A percentile compares a stretch with the other conserved stretches of the same genome.
phyloP scores from a whole-genome alignment of 2,329 filamentous ascomycete species.

The Curvularia sp. region DNA sequence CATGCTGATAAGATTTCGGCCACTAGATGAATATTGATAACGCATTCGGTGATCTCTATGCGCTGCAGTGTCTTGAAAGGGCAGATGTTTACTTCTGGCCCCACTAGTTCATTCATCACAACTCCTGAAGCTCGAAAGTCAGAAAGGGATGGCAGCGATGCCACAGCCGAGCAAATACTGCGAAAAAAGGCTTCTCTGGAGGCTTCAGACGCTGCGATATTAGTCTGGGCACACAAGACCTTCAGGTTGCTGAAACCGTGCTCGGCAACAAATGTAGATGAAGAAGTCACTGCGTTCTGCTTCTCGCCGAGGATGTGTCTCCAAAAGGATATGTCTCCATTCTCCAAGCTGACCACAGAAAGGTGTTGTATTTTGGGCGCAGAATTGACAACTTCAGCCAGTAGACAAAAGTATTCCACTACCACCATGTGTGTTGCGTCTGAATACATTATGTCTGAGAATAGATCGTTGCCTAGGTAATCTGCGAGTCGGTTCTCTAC shows the following conservation, averaged over 20 bases:
- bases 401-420: constrained; percentile 27
- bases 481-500: constrained; percentile 39
- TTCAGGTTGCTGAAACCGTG: constrained; percentile 25
- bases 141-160: constrained; percentile 17
- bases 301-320: constrained; percentile 13
- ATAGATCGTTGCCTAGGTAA: constrained; percentile 29
- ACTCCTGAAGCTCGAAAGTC: constrained; percentile 27
- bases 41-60: constrained; percentile 32
- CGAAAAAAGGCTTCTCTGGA: constrained; percentile 8
- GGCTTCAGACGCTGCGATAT: not conserved
- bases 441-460: constrained; percentile 12
- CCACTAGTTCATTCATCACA: not conserved
- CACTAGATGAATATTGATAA: constrained; percentile 20
- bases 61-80: constrained; percentile 23
- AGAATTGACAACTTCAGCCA: constrained; percentile 27
- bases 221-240: constrained; percentile 29
- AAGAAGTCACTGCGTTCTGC: not conserved
- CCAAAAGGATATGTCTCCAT: constrained; percentile 32
- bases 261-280: not conserved
- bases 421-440: constrained; percentile 16
- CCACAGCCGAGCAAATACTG: constrained; percentile 18
- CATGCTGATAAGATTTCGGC: constrained; percentile 20
- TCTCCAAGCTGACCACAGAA: constrained; percentile 34
- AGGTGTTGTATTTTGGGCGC: constrained; percentile 35
- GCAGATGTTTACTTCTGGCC: not conserved